Percentiles rank a stretch among this genome's conserved stretches.
These are phyloP conservation scores for Leavenworthia alabamica DNA, from an alignment of 345 rosid species.

Conservation along the genomic window DNA sequence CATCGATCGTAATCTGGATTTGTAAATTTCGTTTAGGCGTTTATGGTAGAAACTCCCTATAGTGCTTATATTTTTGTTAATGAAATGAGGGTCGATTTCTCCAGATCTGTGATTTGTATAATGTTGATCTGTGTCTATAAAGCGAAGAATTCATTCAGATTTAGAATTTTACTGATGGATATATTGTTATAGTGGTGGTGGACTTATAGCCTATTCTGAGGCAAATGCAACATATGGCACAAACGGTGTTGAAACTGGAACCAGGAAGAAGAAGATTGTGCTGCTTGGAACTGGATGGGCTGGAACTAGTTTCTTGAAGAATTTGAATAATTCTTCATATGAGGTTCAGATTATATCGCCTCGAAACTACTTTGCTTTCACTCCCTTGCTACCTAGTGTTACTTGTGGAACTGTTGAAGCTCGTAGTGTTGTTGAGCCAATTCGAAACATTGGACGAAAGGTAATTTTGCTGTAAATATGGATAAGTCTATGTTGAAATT, in stretches of 20 bases:
- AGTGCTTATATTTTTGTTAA: not conserved
- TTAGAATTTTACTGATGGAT: constrained; percentile 7
- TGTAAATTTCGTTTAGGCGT: not conserved
- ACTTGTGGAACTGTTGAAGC: constrained; percentile 97
- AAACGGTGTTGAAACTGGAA: constrained; percentile 32
- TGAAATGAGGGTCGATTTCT: constrained; percentile 1
- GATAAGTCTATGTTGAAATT: not conserved
- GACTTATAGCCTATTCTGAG: constrained; percentile 72
- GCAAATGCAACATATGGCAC: constrained; percentile 41
- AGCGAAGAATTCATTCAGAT: not conserved
- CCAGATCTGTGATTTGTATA: constrained; percentile 13
- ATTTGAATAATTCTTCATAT: constrained; percentile 49
- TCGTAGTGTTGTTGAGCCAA: constrained; percentile 91
- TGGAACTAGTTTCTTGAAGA: constrained; percentile 83
- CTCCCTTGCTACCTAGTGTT: constrained; percentile 95
- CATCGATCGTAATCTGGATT: not conserved
- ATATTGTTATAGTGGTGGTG: constrained; percentile 63
- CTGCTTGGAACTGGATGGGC: constrained; percentile 99
- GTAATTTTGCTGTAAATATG: constrained; percentile 27
- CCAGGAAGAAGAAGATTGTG: constrained; percentile 82
- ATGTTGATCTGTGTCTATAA: not conserved
- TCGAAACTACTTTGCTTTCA: constrained; percentile 94
- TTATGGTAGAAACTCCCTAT: not conserved
- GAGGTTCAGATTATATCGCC: constrained; percentile 92
- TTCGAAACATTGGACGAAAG: constrained; percentile 82